These are phyloP conservation scores for Dryas octopetala DNA, from an alignment of 306 rosid species.

Conservation along the genomic window DNA sequence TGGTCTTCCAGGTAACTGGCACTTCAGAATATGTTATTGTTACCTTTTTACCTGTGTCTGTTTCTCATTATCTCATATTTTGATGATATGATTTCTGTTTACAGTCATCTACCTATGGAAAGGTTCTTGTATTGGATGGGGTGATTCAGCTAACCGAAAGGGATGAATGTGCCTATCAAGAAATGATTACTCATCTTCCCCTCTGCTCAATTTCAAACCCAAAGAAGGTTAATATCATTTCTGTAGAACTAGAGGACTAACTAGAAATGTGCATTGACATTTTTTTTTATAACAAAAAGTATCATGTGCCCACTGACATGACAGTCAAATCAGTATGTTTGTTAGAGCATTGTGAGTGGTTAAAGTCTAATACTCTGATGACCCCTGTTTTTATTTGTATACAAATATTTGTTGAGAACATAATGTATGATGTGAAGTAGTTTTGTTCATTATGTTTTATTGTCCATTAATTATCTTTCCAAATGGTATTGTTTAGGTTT, in stretches of 20 bases:
- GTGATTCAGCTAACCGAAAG: slow-evolving; percentile 98
- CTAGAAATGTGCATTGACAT: background rate
- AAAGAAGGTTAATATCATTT: slow-evolving; percentile 52
- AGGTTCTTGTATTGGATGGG: slow-evolving; percentile 95
- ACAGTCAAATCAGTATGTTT: background rate
- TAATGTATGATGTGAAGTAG: background rate
- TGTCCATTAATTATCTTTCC: slow-evolving; percentile 20
- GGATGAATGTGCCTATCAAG: slow-evolving; percentile 99
- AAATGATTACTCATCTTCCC: slow-evolving; percentile 96
- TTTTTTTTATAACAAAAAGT: background rate
- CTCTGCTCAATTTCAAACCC: slow-evolving; percentile 93
- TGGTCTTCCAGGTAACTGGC: slow-evolving; percentile 81
- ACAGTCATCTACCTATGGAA: slow-evolving; percentile 94
- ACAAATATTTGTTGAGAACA: background rate
- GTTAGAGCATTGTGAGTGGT: too few relatives aligned
- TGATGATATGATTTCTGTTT: slow-evolving; percentile 24
- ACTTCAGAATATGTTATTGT: slow-evolving; percentile 7
- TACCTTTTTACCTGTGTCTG: slow-evolving; percentile 8
- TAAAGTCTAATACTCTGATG: background rate
- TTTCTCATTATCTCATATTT: slow-evolving; percentile 4
- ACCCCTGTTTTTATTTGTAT: background rate
- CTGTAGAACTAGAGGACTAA: background rate
- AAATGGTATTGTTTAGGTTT: slow-evolving; percentile 50
- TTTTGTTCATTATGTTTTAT: background rate
- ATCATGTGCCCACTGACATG: background rate